Base-by-base conservation (phyloP, 495 filamentous ascomycete species). In the Aspergillus indologenus region DNA sequence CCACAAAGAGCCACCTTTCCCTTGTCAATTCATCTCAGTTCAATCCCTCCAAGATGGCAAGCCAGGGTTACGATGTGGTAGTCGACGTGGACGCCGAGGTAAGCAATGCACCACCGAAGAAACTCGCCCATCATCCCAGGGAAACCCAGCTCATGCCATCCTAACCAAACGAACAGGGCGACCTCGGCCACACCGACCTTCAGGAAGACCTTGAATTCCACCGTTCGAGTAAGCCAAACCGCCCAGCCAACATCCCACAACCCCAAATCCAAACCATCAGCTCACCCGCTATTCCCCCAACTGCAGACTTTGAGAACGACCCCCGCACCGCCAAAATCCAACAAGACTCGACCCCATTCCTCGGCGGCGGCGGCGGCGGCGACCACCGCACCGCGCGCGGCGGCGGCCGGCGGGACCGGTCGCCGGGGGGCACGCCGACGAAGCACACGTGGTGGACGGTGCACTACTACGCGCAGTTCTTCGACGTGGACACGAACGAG, bases 161-260 rank as follows among this genome's bases (percentile, higher is more conserved):
- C 4, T 4, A 3, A 54, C 57, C 20, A 6, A 22, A 23, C 23
- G 23, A 43, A 44, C 65, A 98, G 90, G 94, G 94, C 72, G 94
- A 98, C 78, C 87, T 98, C 60, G 94, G 94, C 65, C 91, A 97
- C 76, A 98, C 94, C 34, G 94, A 98, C 74, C 86, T 98, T 14
- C 90, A 97, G 80, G 92, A 96, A 70, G 95, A 98, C 78, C 91
- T 98, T 62, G 95, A 98, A 83, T 98, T 98, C 79, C 94, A 98
- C 81, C 86, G 89, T 65, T 96, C 91, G 47, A 90, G 88, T 90
- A 76, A 63, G 76, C 67, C 40, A n/a, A 29, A n/a, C n/a, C n/a
- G n/a, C n/a, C n/a, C n/a, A n/a, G n/a, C n/a, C n/a, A n/a, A n/a
- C n/a, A n/a, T n/a, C n/a, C n/a, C n/a, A n/a, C n/a, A n/a, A n/a